These are phyloP conservation scores for Torulaspora microellipsoides DNA, from an alignment of 805 yeast species.

Conservation along the genomic window DNA sequence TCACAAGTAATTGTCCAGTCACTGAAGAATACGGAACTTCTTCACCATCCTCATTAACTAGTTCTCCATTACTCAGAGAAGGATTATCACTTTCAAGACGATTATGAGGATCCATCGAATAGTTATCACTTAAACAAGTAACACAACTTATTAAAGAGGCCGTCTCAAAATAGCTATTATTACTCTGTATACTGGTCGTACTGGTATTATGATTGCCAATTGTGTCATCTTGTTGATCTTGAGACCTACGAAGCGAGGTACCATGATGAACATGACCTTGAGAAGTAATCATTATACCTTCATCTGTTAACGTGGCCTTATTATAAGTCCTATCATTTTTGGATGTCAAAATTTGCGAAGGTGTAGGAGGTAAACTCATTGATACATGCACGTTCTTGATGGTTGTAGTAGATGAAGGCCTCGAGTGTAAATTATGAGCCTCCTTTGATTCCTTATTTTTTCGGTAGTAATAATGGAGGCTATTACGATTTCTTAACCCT, in stretches of 20 bases:
- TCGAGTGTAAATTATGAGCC: conserved; percentile 6
- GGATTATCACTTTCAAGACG: conserved; percentile 3
- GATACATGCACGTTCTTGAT: conserved; percentile 11
- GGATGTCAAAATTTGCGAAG: conserved; percentile 5
- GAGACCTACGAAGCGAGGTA: background rate
- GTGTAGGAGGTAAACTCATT: conserved; percentile 9
- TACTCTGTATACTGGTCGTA: conserved; percentile 5
- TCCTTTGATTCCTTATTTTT: background rate
- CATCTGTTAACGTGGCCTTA: conserved; percentile 34
- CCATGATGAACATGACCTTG: conserved; percentile 16
- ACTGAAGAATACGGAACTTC: conserved; percentile 22
- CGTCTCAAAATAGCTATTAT: conserved; percentile 25
- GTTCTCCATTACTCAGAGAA: background rate
- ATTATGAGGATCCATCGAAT: conserved; percentile 10
- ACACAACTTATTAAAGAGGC: conserved; percentile 35
- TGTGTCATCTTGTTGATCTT: background rate
- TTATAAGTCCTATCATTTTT: conserved; percentile 8
- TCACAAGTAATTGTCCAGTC: conserved; percentile 31
- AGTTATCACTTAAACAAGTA: conserved; percentile 27
- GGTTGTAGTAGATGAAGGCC: conserved; percentile 8
- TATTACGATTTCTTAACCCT: background rate
- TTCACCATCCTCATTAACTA: conserved; percentile 2
- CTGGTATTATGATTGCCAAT: conserved; percentile 2
- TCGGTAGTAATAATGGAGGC: background rate
- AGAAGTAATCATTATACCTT: conserved; percentile 35